Percentiles rank a stretch among this genome's conserved stretches.
Conservation (phyloP, 257 asterid species). For the Solanum bulbocastanum region DNA sequence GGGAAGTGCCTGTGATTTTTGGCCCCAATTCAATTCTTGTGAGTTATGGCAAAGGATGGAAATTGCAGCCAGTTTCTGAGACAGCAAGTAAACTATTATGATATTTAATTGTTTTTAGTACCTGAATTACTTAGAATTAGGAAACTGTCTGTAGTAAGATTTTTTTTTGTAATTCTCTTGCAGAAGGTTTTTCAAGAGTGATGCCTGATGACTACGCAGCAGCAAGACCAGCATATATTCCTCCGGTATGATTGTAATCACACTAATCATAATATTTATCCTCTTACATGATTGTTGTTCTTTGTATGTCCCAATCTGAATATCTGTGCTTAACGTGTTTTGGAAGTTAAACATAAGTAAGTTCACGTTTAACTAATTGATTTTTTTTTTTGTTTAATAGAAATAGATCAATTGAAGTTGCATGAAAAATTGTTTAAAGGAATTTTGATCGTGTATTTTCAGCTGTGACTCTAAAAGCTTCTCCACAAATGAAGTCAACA, state of each 20-base stretch:
- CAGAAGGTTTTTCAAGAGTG: background rate
- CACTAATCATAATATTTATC: background rate
- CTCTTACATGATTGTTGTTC: background rate
- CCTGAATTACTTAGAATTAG: background rate
- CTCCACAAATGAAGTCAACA: background rate
- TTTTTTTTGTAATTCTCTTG: background rate
- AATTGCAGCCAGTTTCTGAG: constrained; percentile 50
- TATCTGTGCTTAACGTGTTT: background rate
- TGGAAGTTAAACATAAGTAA: background rate
- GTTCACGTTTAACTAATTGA: background rate
- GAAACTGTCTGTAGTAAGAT: background rate
- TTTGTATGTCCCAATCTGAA: background rate
- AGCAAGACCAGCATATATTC: background rate
- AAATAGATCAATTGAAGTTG: background rate
- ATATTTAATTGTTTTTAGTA: background rate
- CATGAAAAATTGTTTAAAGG: background rate
- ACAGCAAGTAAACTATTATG: constrained; percentile 18
- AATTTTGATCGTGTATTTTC: background rate
- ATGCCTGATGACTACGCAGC: background rate
- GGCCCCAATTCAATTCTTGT: constrained; percentile 68
- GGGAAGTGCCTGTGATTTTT: constrained; percentile 65
- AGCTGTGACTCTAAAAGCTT: background rate
- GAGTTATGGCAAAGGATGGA: constrained; percentile 65
- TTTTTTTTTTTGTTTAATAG: background rate
- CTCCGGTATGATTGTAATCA: background rate